These are phyloP conservation scores for Capronia coronata DNA, from an alignment of 2,329 filamentous ascomycete genomes.

Conservation along the genomic window DNA sequence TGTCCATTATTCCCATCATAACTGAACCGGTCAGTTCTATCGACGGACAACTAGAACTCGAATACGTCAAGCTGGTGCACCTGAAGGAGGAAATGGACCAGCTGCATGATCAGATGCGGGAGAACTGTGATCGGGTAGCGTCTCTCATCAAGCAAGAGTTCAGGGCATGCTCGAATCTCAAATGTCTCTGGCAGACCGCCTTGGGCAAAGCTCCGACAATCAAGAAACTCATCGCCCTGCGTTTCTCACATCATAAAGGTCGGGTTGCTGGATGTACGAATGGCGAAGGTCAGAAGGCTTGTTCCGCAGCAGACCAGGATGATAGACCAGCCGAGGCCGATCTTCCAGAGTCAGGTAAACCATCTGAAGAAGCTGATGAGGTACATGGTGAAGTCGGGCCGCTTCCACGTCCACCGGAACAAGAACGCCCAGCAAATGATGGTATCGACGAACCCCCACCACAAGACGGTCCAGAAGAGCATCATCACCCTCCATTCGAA, in stretches of 20 bases:
- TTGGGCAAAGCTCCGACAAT: constrained; percentile 31
- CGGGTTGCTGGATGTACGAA: constrained; percentile 12
- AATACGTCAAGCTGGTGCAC: constrained; percentile 29
- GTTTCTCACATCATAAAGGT: constrained; percentile 27
- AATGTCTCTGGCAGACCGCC: constrained; percentile 31
- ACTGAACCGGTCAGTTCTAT: neutral
- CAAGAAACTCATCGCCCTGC: constrained; percentile 29
- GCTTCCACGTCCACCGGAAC: neutral
- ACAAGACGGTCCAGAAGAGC: neutral
- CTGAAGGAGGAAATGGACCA: constrained; percentile 29
- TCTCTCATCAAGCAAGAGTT: constrained; percentile 31
- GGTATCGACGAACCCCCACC: neutral
- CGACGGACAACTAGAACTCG: constrained; percentile 24
- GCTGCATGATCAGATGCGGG: constrained; percentile 28
- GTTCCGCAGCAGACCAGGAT: neutral
- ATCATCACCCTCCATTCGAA: neutral
- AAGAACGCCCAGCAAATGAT: neutral
- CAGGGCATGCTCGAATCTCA: constrained; percentile 26
- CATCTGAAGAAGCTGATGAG: neutral
- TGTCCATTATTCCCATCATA: constrained; percentile 11
- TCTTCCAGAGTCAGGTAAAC: neutral
- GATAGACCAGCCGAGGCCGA: neutral
- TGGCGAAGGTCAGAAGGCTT: constrained; percentile 13
- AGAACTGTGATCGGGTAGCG: constrained; percentile 30
- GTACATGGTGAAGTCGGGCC: neutral